Evolutionary conservation across 805 yeast species (phyloP), one percentile per base, ranked within the genome.

Genomic region (Groenewaldozyma salmanticensis): DNA sequence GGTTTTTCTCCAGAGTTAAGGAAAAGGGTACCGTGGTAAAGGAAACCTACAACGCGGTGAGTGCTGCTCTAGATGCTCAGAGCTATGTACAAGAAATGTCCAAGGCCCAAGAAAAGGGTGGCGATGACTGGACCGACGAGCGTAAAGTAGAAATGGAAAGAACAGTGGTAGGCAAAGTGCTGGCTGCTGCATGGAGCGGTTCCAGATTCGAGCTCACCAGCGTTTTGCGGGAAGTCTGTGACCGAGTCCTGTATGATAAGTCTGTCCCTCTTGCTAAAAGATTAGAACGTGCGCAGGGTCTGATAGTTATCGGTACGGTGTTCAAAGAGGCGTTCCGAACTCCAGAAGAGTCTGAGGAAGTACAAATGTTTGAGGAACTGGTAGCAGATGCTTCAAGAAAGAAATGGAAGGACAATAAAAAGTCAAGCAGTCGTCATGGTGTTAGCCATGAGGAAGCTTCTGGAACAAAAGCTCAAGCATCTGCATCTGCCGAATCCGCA

Each of bases 161-260:
- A 38, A 65, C 75, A 42, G 72, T 90, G 47, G 78, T 86, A 41
- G 97, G 98, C 19, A 92, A 90, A 59, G 74, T 92, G 18, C 70
- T 92, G 38, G 90, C 92, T 5, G 87, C 95, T 1, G 94, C 95
- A 16, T 92, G 99, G 99, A 83, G 84, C 18, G 84, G 94, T 31
- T 85, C 95, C 17, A 79, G 82, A 51, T 80, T 77, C 61, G 99
- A 92, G 64, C 78, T 88, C 40, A 79, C 80, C 45, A 70, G 81
- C 21, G 79, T 83, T n/a, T 57, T 83, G 39, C 75, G 92, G 37
- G 88, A 81, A 24, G 87, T 87, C 6, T 84, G 92, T 59, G 92
- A 84, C 49, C 71, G 69, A 44, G 82, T 88, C 4, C 67, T 88
- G 35, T 66, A 74, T 45, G 96, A 90, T 56, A 77, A 79, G 56